phyloP scores from a whole-genome alignment of 306 rosid genomes.

The Fagus crenata region DNA sequence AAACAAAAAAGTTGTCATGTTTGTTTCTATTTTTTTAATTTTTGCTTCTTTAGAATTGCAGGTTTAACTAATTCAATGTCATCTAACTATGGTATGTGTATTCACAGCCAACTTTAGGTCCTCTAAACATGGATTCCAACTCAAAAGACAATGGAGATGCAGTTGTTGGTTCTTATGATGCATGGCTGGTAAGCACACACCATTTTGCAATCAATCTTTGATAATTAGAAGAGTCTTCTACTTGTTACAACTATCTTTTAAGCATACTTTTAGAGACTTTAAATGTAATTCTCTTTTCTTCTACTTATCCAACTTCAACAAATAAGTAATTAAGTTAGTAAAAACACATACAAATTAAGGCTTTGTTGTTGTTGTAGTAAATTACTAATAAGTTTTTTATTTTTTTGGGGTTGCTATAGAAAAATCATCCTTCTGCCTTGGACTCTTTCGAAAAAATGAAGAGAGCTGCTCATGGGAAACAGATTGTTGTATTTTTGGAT shows the following conservation, averaged over 20 bases:
- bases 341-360: not conserved
- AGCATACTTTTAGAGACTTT: no score
- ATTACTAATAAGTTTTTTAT: not conserved
- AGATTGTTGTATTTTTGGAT: conserved; percentile 54
- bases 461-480: conserved; percentile 42
- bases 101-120: conserved; percentile 11
- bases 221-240: no score
- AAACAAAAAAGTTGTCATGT: no score
- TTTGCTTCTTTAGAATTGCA: no score
- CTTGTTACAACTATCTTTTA: no score
- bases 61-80: not conserved
- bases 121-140: conserved; percentile 26
- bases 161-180: conserved; percentile 29
- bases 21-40: not conserved
- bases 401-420: conserved; percentile 21
- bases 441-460: conserved; percentile 50
- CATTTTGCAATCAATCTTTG: not conserved
- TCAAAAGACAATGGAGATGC: conserved; percentile 23
- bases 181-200: conserved; percentile 50
- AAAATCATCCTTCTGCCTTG: conserved; percentile 52
- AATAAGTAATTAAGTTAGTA: no score
- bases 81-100: conserved; percentile 27
- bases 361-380: not conserved
- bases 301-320: not conserved
- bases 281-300: no score